Percentiles rank a stretch among this genome's conserved stretches.
phyloP scores from a whole-genome alignment of 1,284 basidiomycete species.

The Xerocomus amazonicus region DNA sequence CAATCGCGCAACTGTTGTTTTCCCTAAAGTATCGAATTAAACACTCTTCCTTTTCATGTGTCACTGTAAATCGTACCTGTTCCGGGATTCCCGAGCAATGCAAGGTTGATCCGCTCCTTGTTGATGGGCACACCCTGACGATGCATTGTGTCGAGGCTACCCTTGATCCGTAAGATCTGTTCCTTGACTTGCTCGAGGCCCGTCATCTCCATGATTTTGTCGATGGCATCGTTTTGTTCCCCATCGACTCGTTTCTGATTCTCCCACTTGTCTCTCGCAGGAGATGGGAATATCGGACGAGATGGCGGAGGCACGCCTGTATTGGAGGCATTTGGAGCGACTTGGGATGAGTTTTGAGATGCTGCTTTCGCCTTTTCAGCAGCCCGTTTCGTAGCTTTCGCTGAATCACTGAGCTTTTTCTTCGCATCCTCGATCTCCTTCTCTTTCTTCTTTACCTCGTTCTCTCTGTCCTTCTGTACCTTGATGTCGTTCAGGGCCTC shows the following conservation, averaged over 20 bases:
- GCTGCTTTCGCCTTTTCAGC: slow-evolving; percentile 3
- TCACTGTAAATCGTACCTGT: slow-evolving; percentile 41
- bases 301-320: slow-evolving; percentile 5
- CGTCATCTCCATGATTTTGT: slow-evolving; percentile 55
- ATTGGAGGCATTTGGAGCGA: neutral
- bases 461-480: slow-evolving; percentile 26
- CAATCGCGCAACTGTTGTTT: slow-evolving; percentile 63
- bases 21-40: slow-evolving; percentile 41
- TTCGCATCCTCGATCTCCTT: slow-evolving; percentile 32
- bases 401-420: slow-evolving; percentile 12
- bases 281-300: slow-evolving; percentile 27
- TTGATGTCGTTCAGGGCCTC: slow-evolving; percentile 30
- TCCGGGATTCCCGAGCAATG: slow-evolving; percentile 60
- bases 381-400: slow-evolving; percentile 17
- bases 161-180: slow-evolving; percentile 48
- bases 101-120: slow-evolving; percentile 52
- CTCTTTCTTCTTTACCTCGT: slow-evolving; percentile 32
- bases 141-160: slow-evolving; percentile 44
- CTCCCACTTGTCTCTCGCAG: slow-evolving; percentile 45
- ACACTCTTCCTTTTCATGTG: neutral
- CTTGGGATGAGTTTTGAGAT: slow-evolving; percentile 2
- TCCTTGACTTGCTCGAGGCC: slow-evolving; percentile 55
- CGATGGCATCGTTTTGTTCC: slow-evolving; percentile 43
- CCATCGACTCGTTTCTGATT: slow-evolving; percentile 48
- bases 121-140: slow-evolving; percentile 47